Evolutionary conservation across 2,329 filamentous ascomycete species (phyloP).

Genomic region (Alternaria triticimaculans): DNA sequence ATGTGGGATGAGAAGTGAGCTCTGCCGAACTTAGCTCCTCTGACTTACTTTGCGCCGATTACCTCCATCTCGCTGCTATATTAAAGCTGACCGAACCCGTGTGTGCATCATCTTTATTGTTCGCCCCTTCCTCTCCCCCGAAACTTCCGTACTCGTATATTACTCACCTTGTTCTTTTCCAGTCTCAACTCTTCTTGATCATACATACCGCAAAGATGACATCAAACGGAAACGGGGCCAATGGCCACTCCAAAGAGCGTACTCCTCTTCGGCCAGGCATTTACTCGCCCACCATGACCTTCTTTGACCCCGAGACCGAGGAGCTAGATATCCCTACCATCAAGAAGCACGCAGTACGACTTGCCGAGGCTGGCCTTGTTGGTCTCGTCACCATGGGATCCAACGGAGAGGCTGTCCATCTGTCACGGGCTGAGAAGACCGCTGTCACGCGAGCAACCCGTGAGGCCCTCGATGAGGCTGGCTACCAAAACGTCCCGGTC

Average conservation of each 20-base stretch:
- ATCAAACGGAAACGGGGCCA: conserved; percentile 44
- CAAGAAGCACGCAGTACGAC: conserved; percentile 79
- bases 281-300: conserved; percentile 89
- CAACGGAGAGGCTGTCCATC: conserved; percentile 88
- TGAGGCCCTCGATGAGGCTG: conserved; percentile 80
- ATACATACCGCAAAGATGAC: conserved; percentile 25
- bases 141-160: conserved; percentile 10
- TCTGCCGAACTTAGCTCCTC: conserved; percentile 37
- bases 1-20: conserved; percentile 42
- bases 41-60: conserved; percentile 41
- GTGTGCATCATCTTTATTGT: conserved; percentile 16
- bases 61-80: conserved; percentile 45
- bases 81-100: conserved; percentile 47
- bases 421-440: conserved; percentile 77
- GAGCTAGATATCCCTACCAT: conserved; percentile 81
- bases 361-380: conserved; percentile 77
- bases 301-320: conserved; percentile 84
- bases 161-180: not conserved
- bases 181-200: conserved; percentile 1
- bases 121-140: conserved; percentile 25
- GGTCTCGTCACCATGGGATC: conserved; percentile 88
- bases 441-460: conserved; percentile 78
- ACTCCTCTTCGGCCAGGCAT: conserved; percentile 79
- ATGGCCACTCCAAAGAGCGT: conserved; percentile 48
- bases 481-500: conserved; percentile 76